A percentile compares a stretch with the other conserved stretches of the same genome.
phyloP scores from a whole-genome alignment of 1,284 basidiomycete genomes.

The Phellopilus nigrolimitatus region DNA sequence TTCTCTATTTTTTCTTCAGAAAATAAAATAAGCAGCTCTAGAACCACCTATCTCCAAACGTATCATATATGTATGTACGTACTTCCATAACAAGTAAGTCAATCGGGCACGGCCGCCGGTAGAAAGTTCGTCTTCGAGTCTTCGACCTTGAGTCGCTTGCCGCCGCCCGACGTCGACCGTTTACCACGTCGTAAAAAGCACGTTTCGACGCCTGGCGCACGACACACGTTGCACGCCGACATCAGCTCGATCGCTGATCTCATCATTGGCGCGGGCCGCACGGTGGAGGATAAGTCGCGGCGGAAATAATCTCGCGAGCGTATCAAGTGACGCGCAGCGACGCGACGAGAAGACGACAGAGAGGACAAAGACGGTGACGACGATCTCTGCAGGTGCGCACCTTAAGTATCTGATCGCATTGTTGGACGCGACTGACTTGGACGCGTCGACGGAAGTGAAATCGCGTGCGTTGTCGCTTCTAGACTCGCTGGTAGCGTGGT shows the following conservation, averaged over 20 bases:
- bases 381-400: no score
- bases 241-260: slow-evolving; percentile 1
- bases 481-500: slow-evolving; percentile 2
- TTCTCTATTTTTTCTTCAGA: no score
- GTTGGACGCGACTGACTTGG: neutral
- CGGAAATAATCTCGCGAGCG: neutral
- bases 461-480: neutral
- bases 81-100: neutral
- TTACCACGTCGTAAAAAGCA: neutral
- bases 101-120: neutral
- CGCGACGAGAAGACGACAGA: no score
- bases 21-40: no score
- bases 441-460: neutral
- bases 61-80: no score
- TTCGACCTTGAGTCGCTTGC: neutral
- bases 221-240: neutral
- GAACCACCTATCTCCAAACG: no score
- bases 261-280: slow-evolving; percentile 11
- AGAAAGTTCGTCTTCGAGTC: neutral
- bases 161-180: neutral
- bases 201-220: neutral
- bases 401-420: no score
- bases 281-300: slow-evolving; percentile 2
- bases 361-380: no score
- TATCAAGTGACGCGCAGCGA: slow-evolving; percentile 3